Evolutionary conservation across 2,329 filamentous ascomycete genomes (phyloP).

Genomic region (Paraphaeosphaeria minitans): DNA sequence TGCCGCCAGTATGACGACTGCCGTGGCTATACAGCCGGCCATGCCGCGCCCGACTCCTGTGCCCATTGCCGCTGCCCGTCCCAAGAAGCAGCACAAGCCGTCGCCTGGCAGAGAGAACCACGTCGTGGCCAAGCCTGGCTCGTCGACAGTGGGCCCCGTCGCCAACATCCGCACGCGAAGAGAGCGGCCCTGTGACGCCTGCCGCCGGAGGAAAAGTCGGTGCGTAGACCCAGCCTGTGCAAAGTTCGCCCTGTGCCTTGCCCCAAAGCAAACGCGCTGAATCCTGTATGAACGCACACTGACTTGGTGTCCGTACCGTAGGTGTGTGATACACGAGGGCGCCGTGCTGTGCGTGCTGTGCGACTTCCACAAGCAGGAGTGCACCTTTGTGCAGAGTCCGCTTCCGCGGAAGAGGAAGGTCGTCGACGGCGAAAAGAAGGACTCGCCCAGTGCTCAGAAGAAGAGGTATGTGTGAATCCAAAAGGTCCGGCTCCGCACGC

Average conservation of each 20-base stretch:
- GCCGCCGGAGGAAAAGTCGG: slow-evolving; percentile 72
- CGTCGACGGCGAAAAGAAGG: slow-evolving; percentile 66
- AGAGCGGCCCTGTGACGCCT: slow-evolving; percentile 65
- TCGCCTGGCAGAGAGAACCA: slow-evolving; percentile 52
- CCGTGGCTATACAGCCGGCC: slow-evolving; percentile 55
- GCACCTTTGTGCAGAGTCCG: slow-evolving; percentile 77
- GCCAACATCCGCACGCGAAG: slow-evolving; percentile 48
- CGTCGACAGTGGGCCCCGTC: slow-evolving; percentile 39
- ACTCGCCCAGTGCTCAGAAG: slow-evolving; percentile 62
- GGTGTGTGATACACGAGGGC: slow-evolving; percentile 80
- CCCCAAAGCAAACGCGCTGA: too few relatives aligned
- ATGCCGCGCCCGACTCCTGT: slow-evolving; percentile 51
- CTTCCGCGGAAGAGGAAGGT: slow-evolving; percentile 81
- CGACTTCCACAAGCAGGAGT: slow-evolving; percentile 77
- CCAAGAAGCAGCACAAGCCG: slow-evolving; percentile 47
- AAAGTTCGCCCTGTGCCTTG: too few relatives aligned
- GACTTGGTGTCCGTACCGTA: too few relatives aligned
- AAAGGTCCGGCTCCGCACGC: slow-evolving; percentile 10
- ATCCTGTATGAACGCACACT: too few relatives aligned
- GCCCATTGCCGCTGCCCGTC: slow-evolving; percentile 53
- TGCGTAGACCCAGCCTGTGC: too few relatives aligned
- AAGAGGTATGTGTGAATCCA: slow-evolving; percentile 65
- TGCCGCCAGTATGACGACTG: slow-evolving; percentile 52
- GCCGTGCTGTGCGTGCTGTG: slow-evolving; percentile 75
- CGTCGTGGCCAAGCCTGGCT: slow-evolving; percentile 44